Conservation (phyloP, 169 alveolate species). For the Plasmodium knowlesi region DNA sequence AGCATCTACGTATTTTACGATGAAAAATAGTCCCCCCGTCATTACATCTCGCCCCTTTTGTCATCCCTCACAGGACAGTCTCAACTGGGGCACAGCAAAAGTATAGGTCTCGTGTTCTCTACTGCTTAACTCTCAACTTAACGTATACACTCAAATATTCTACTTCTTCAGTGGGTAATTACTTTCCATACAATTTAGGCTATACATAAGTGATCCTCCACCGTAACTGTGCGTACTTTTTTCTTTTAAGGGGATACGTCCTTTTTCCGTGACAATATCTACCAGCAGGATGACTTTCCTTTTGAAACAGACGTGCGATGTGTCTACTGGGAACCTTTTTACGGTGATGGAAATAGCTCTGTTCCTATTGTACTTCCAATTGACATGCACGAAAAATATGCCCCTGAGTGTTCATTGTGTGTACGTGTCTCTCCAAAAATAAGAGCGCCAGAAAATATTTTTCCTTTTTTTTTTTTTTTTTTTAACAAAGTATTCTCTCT, state of each 20-base stretch:
- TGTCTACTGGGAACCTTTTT: neutral
- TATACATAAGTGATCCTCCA: neutral
- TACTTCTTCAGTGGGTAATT: neutral
- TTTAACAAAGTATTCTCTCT: neutral
- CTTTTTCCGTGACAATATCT: no score
- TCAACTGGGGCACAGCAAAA: no score
- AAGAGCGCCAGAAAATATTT: neutral
- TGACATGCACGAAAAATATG: neutral
- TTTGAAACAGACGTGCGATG: neutral
- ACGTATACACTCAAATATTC: neutral
- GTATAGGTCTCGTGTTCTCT: no score
- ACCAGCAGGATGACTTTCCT: neutral
- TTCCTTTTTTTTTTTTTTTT: neutral
- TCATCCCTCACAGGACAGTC: no score
- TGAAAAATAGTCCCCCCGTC: neutral
- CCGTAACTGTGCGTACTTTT: neutral
- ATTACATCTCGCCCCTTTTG: neutral
- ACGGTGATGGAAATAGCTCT: neutral
- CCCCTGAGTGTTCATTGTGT: neutral
- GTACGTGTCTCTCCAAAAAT: neutral
- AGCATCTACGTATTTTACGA: neutral
- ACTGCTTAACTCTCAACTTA: neutral
- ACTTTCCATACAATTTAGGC: neutral
- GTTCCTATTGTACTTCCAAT: neutral
- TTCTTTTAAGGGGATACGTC: neutral